These are phyloP conservation scores for Diaporthe caulivora DNA, from an alignment of 2,329 filamentous ascomycete species.

Conservation along the genomic window DNA sequence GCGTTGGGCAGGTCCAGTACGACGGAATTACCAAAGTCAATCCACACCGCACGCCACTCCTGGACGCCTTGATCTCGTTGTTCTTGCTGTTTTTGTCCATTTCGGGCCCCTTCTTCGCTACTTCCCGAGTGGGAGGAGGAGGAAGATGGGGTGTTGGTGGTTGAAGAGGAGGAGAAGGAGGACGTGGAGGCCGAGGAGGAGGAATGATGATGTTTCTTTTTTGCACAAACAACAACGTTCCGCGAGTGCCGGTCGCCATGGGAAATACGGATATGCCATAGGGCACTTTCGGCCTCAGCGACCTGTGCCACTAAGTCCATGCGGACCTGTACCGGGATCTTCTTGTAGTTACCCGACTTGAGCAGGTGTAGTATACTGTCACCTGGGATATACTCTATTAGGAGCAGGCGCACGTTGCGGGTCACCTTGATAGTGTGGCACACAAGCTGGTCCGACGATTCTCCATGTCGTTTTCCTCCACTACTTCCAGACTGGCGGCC, in stretches of 20 bases:
- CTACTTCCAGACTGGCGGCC: background rate
- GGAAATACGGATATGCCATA: slow-evolving; percentile 10
- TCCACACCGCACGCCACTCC: background rate
- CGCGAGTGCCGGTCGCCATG: background rate
- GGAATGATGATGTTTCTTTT: background rate
- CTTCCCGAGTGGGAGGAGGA: background rate
- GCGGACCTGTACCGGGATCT: background rate
- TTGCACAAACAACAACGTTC: background rate
- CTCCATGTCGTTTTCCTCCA: background rate
- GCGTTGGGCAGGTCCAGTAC: background rate
- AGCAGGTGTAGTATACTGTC: slow-evolving; percentile 3
- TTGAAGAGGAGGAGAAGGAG: too few species aligned
- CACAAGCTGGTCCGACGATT: background rate
- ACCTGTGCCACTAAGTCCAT: background rate
- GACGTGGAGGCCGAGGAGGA: background rate
- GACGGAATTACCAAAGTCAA: background rate
- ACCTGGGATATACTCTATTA: slow-evolving; percentile 4
- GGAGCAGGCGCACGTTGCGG: slow-evolving; percentile 5
- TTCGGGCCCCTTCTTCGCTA: background rate
- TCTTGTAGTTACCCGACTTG: background rate
- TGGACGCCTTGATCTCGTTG: background rate
- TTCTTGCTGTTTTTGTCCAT: background rate
- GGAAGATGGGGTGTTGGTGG: too few species aligned
- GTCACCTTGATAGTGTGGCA: background rate
- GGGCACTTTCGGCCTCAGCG: slow-evolving; percentile 6